Evolutionary conservation across 441 rosid species (phyloP), one percentile per base, ranked within the genome.

Genomic region (Pelargonium exstipulatum): DNA sequence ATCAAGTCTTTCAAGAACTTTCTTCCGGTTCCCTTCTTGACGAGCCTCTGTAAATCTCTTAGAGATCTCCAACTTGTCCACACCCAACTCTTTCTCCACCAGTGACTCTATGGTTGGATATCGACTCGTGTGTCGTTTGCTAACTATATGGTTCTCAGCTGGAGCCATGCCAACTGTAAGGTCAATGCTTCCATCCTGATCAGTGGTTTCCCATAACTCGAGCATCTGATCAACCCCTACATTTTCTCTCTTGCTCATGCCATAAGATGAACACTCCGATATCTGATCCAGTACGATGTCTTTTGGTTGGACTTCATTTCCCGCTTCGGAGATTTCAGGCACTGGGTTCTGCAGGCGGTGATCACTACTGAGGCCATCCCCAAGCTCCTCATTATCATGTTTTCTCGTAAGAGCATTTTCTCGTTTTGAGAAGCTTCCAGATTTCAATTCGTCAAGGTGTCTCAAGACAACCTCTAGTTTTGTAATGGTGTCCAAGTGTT

Each of bases 281-380:
- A 82, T 77, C 78, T 92, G 95, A 78, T 95, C 99, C 5, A 95
- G 96, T 78, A 95, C 77, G 66, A 92, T 95, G 78, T 95, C 99
- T 80, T 95, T 95, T 0, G 97, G 86, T 85, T 87, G 81, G 77
- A 88, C 82, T 68, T 83, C 95, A 37, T 63, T 83, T 69, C 83
- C 87, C 53, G 75, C 88, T 74, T 86, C 74, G 62, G 68, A 76
- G 49, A 78, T 82, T 70, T 85, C 88, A 13, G 73, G 77, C 66
- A 78, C 69, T 68, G 63, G 79, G 74, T 78, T 83, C 78, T 73
- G 82, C 69, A 51, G 46, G 67, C 62, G 70, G 71, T 55, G 74
- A 72, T 71, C 76, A 69, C 73, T 67, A 46, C 68, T 53, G 53
- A 18, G 42, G 7, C 70, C 51, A 16, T 68, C 40, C 61, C 77